Evolutionary conservation across 495 filamentous ascomycete genomes (phyloP), one percentile per base, ranked within the genome.

Genomic region (Aspergillus bertholletiae): DNA sequence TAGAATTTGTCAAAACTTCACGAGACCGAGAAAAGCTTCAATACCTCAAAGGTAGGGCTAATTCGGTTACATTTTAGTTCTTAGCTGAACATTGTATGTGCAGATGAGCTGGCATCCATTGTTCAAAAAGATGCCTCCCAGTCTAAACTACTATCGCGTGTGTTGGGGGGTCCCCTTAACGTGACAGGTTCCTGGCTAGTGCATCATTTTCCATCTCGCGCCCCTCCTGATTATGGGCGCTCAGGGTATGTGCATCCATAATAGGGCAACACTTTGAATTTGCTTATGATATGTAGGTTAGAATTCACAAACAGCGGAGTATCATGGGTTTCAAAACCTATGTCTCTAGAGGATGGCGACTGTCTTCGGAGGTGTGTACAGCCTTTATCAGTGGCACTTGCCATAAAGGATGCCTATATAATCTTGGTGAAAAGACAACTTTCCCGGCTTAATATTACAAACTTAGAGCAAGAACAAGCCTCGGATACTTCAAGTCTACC

Each of bases 181-280:
- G 26, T 79, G 15, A 73, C 72, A 17, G 71, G 71, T 40, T 74
- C 67, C 56, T 88, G 84, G 84, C 70, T 88, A 9, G 78, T 87
- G 41, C 69, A 83, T 40, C 71, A 76, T 37, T 86, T 84, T 59
- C 86, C 86, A 20, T 64, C 71, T 54, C 73, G 77, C 35, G 78
- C 85, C 7, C 82, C 86, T 15, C 79, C 75, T 41, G 77, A 80
- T 50, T 88, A 84, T 61, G 74, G 80, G 60, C 76, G 79, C 26
- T 77, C 75, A 21, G 86, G 86, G 78, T 85, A 75, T 58, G 75
- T 66, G 15, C 17, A 24, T 24, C 18, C n/a, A 15, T n/a, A n/a
- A n/a, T n/a, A n/a, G n/a, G 15, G 17, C 8, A 21, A 22, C 5
- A 18, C 11, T 8, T 30, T 11, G 22, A 17, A 28, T 15, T 20